These are phyloP conservation scores for Cerioporus squamosus DNA, from an alignment of 1,284 basidiomycete species.

Conservation along the genomic window DNA sequence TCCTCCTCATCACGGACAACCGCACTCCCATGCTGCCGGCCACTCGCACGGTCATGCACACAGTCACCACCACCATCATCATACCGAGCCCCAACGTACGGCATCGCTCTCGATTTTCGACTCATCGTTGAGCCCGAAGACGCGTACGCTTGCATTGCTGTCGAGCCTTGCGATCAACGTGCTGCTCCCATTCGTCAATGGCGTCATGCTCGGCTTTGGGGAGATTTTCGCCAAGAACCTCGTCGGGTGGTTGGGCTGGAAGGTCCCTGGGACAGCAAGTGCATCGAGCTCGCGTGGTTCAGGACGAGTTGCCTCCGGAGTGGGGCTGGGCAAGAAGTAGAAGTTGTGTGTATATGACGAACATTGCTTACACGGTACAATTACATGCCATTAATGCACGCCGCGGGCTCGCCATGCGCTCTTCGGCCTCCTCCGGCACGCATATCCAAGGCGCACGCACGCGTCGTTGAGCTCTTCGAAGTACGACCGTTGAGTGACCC, in stretches of 20 bases:
- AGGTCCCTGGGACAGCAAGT: slow-evolving; percentile 28
- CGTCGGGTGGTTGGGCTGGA: slow-evolving; percentile 64
- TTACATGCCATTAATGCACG: slow-evolving; percentile 11
- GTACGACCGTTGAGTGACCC: too few relatives aligned
- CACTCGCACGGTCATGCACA: slow-evolving; percentile 31
- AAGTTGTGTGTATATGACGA: neutral
- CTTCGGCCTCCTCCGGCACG: too few relatives aligned
- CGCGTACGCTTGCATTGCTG: slow-evolving; percentile 73
- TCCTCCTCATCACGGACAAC: slow-evolving; percentile 20
- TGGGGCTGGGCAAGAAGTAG: slow-evolving; percentile 38
- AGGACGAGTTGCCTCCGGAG: slow-evolving; percentile 35
- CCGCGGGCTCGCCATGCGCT: slow-evolving; percentile 2
- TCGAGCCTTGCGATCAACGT: slow-evolving; percentile 92
- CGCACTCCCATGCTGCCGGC: slow-evolving; percentile 9
- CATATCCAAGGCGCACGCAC: too few relatives aligned
- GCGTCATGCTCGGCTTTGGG: slow-evolving; percentile 97
- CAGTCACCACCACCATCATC: slow-evolving; percentile 30
- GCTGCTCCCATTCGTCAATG: slow-evolving; percentile 93
- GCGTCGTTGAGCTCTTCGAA: too few relatives aligned
- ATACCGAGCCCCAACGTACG: slow-evolving; percentile 36
- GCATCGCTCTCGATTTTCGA: slow-evolving; percentile 86
- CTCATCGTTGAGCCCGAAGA: slow-evolving; percentile 61
- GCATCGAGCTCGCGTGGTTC: slow-evolving; percentile 15
- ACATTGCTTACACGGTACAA: slow-evolving; percentile 2
- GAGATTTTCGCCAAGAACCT: slow-evolving; percentile 96